These are phyloP conservation scores for Ophiostoma himal-ulmi DNA, from an alignment of 2,329 filamentous ascomycete genomes.

Conservation along the genomic window DNA sequence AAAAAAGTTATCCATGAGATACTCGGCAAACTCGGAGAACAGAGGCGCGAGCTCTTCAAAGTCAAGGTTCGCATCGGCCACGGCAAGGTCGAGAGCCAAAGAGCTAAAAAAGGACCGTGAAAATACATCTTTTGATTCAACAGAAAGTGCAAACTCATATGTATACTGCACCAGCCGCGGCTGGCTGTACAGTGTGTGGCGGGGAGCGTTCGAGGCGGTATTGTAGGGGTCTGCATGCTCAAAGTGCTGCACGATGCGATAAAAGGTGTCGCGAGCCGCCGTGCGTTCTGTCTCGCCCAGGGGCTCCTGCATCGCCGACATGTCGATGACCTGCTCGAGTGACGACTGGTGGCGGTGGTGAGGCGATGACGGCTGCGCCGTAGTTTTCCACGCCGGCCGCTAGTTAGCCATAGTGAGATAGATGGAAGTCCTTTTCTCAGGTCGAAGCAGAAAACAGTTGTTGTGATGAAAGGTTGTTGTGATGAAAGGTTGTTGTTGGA, in stretches of 20 bases:
- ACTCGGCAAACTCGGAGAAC: constrained; percentile 29
- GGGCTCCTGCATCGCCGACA: constrained; percentile 20
- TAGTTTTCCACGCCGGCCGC: too few relatives aligned
- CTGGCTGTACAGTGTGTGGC: constrained; percentile 25
- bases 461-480: too few relatives aligned
- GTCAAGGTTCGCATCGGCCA: constrained; percentile 20
- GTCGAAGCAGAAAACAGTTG: too few relatives aligned
- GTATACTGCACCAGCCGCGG: constrained; percentile 29
- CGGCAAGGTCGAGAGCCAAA: constrained; percentile 22
- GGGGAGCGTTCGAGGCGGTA: not conserved
- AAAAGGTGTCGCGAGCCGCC: constrained; percentile 25
- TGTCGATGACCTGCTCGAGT: constrained; percentile 26
- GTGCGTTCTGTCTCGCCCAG: constrained; percentile 24
- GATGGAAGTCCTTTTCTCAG: too few relatives aligned
- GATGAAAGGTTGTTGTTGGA: too few relatives aligned
- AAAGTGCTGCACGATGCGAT: constrained; percentile 27
- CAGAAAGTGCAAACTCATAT: constrained; percentile 30
- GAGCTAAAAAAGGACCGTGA: constrained; percentile 30
- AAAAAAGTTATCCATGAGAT: constrained; percentile 31
- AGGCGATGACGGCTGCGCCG: too few relatives aligned
- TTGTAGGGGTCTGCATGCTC: constrained; percentile 18
- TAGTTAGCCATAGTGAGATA: too few relatives aligned
- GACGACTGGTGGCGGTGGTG: constrained; percentile 27
- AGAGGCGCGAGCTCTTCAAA: constrained; percentile 23
- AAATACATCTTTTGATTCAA: constrained; percentile 28